Evolutionary conservation across 2,329 filamentous ascomycete species (phyloP), one percentile per base, ranked within the genome.

Genomic region (Exophiala aquamarina): DNA sequence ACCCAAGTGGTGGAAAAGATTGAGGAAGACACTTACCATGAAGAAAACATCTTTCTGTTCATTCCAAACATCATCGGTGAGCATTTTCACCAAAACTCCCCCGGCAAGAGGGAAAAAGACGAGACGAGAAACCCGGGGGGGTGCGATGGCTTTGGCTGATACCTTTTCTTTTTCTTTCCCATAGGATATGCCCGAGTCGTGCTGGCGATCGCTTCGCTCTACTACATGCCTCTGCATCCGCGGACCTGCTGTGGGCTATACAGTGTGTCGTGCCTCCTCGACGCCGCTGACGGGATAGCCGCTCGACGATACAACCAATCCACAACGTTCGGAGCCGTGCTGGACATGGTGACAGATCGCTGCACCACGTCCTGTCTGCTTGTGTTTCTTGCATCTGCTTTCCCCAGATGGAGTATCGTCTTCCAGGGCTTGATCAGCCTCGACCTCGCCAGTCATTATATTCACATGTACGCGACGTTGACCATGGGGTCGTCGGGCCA

Each of bases 321-420:
- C 29, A 97, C 93, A 44, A 87, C 87, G 56, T 98, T 98, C 67
- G 93, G 93, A 55, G 93, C 92, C 23, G 92, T 98, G 26, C 79
- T 98, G 55, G 93, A 98, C 73, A 98, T 98, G 93, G 92, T 98
- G 52, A 98, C 93, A 14, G 93, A 98, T 70, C 86, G 93, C 51
- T 97, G 93, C 76, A 97, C 92, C 21, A 98, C 93, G 3, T 84
- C 92, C 2, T 98, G 93, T 69, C 73, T 98, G 60, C 81, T 98
- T 39, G 91, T 97, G 41, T 98, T 97, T 74, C 73, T 98, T 54
- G 89, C 89, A 32, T 94, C 89, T 11, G 93, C 93, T 15, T 98
- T 95, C 72, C 93, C 93, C 3, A 82, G 91, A 47, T 97, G 89
- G 86, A 84, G 89, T 56, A 90, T 97, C 59, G 65, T 97, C 49